These are phyloP conservation scores for Carex littledalei DNA, from an alignment of 176 grass and related monocot genomes.

Conservation along the genomic window DNA sequence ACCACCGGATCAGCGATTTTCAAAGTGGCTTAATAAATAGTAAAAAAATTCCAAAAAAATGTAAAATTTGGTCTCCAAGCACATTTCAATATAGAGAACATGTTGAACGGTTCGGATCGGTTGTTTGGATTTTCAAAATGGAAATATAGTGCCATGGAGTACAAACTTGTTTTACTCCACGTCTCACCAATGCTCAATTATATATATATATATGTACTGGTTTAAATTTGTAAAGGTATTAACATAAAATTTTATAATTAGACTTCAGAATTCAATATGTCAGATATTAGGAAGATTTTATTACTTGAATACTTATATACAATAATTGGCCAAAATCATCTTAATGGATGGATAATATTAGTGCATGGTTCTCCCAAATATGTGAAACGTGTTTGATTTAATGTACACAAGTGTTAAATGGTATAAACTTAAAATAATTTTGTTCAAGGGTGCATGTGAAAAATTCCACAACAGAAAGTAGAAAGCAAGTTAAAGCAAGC, in stretches of 20 bases:
- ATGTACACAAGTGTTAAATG: neutral
- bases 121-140: too few species aligned
- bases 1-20: too few species aligned
- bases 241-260: too few species aligned
- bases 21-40: too few species aligned
- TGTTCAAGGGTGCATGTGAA: constrained; percentile 2
- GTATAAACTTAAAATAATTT: neutral
- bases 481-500: constrained; percentile 3
- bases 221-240: neutral
- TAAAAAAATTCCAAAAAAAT: too few species aligned
- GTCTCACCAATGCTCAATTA: too few species aligned
- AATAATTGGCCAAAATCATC: neutral
- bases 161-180: too few species aligned
- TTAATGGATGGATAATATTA: neutral
- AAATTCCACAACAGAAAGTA: constrained; percentile 15
- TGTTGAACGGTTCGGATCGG: too few species aligned
- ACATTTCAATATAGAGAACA: too few species aligned
- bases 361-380: neutral
- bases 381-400: neutral
- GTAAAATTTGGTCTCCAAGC: too few species aligned
- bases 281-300: neutral
- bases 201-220: neutral
- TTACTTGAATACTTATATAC: neutral
- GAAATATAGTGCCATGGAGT: too few species aligned
- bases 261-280: neutral